Conservation (phyloP, 2,329 filamentous ascomycete species). For the Phaeophleospora eucalypticola region DNA sequence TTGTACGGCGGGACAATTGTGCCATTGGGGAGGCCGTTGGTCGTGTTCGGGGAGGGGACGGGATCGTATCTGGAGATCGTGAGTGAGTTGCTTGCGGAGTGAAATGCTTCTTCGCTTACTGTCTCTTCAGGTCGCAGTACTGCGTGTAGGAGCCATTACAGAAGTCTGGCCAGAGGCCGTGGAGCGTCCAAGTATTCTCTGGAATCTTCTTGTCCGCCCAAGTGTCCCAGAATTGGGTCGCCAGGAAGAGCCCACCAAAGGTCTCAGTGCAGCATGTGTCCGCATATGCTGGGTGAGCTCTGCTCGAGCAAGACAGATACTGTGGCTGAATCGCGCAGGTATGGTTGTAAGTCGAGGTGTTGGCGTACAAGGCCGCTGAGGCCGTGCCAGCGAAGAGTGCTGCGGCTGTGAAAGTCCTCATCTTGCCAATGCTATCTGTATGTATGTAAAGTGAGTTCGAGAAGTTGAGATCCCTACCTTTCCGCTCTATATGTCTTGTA, state of each 20-base stretch:
- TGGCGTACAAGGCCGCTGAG: conserved; percentile 42
- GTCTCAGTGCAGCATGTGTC: conserved; percentile 65
- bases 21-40: conserved; percentile 51
- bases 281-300: conserved; percentile 40
- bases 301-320: conserved; percentile 48
- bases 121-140: conserved; percentile 58
- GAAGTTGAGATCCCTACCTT: too few species aligned
- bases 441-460: neutral
- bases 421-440: conserved; percentile 5
- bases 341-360: conserved; percentile 50
- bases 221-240: conserved; percentile 62
- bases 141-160: conserved; percentile 59
- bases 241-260: conserved; percentile 58
- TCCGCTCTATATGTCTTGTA: too few species aligned
- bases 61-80: conserved; percentile 60
- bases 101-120: too few species aligned
- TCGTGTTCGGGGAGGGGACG: conserved; percentile 56
- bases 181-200: conserved; percentile 54
- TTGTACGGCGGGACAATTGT: conserved; percentile 55
- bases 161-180: conserved; percentile 57
- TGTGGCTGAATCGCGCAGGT: conserved; percentile 47
- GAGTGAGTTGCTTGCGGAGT: too few species aligned
- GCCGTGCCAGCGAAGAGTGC: conserved; percentile 16
- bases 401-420: conserved; percentile 10
- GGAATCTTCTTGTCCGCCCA: conserved; percentile 61